These are phyloP conservation scores for Starmerella ratchasimensis DNA, from an alignment of 805 yeast species.

Conservation along the genomic window DNA sequence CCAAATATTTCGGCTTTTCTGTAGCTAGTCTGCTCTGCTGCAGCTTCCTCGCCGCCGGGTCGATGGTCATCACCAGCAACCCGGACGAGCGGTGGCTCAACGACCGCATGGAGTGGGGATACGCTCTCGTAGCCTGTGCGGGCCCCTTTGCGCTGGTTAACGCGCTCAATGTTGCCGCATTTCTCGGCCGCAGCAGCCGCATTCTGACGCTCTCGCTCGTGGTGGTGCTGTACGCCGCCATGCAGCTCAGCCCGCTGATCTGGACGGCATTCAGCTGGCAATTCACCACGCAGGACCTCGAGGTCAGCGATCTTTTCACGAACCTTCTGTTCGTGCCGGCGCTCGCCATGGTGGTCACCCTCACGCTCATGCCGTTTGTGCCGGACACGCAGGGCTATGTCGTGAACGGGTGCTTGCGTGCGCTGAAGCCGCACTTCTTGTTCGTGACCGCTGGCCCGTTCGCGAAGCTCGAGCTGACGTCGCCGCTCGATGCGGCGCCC, in stretches of 20 bases:
- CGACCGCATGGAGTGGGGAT: constrained; percentile 16
- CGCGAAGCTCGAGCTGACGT: constrained; percentile 2
- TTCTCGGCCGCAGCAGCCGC: neutral
- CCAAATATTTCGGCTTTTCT: constrained; percentile 15
- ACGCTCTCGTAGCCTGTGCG: constrained; percentile 13
- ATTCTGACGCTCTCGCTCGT: neutral
- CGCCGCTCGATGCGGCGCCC: no score
- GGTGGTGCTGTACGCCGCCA: neutral
- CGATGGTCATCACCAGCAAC: constrained; percentile 12
- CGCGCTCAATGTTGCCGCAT: constrained; percentile 4
- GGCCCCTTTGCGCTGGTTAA: constrained; percentile 16
- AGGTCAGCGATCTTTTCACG: constrained; percentile 5
- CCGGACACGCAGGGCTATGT: neutral
- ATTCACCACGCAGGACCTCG: neutral
- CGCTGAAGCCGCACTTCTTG: neutral
- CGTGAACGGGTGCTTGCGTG: neutral
- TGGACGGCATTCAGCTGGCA: constrained; percentile 1
- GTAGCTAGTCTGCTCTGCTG: constrained; percentile 15
- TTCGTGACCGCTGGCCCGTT: neutral
- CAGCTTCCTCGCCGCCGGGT: constrained; percentile 18
- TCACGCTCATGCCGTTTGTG: constrained; percentile 10
- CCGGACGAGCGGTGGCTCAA: constrained; percentile 11
- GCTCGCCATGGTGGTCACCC: neutral
- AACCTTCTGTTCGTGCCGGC: constrained; percentile 10
- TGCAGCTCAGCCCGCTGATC: constrained; percentile 11